Evolutionary conservation across 257 asterid species (phyloP).

Genomic region (Sherardia arvensis): DNA sequence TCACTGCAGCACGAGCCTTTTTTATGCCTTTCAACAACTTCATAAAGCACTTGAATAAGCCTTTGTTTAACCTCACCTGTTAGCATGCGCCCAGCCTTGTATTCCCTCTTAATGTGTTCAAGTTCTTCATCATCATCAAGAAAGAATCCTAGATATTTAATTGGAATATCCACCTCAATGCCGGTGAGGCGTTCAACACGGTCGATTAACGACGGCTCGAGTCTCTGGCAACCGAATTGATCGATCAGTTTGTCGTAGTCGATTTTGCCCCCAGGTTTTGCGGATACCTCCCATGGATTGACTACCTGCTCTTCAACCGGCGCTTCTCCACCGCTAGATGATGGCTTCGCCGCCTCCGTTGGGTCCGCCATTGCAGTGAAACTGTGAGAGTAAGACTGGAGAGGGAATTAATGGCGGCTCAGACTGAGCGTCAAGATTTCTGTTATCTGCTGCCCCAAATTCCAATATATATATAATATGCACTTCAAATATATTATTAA

Average conservation of each 20-base stretch:
- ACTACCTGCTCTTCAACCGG: slow-evolving; percentile 43
- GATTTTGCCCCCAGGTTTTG: slow-evolving; percentile 75
- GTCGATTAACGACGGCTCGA: slow-evolving; percentile 58
- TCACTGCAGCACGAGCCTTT: slow-evolving; percentile 80
- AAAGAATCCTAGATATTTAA: slow-evolving; percentile 87
- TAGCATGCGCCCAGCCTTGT: slow-evolving; percentile 83
- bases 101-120: slow-evolving; percentile 55
- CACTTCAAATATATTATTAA: too few relatives aligned
- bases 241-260: slow-evolving; percentile 89
- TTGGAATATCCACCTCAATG: slow-evolving; percentile 76
- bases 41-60: slow-evolving; percentile 64
- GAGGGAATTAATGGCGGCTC: not conserved
- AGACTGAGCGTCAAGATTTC: too few relatives aligned
- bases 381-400: not conserved
- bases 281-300: slow-evolving; percentile 87
- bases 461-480: too few relatives aligned
- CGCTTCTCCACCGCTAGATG: slow-evolving; percentile 10
- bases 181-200: slow-evolving; percentile 71
- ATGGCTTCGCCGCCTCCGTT: slow-evolving; percentile 3
- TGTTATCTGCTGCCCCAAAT: too few relatives aligned
- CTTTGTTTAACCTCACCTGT: slow-evolving; percentile 85
- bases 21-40: slow-evolving; percentile 72
- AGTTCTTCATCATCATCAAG: slow-evolving; percentile 85
- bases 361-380: not conserved
- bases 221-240: slow-evolving; percentile 83